phyloP scores from a whole-genome alignment of 2,329 filamentous ascomycete species.

The Calonectria pteridis region DNA sequence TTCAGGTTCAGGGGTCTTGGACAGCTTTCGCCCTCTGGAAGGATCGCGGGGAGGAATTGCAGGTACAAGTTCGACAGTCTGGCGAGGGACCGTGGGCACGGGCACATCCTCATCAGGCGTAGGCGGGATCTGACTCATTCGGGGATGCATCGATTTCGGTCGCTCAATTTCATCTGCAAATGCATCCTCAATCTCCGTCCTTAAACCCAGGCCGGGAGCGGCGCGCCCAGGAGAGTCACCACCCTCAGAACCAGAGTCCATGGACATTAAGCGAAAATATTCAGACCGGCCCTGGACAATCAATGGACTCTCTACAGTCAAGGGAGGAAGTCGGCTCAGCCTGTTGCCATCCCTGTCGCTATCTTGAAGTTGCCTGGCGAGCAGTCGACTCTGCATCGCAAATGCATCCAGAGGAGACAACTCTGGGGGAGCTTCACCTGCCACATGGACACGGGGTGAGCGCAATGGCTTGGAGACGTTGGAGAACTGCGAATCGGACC shows the following conservation, averaged over 20 bases:
- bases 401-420: constrained; percentile 96
- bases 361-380: constrained; percentile 89
- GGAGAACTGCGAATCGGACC: constrained; percentile 68
- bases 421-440: constrained; percentile 87
- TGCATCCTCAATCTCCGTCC: constrained; percentile 69
- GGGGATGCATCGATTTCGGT: constrained; percentile 80
- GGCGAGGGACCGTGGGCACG: constrained; percentile 57
- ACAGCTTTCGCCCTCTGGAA: constrained; percentile 56
- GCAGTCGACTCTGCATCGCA: constrained; percentile 87
- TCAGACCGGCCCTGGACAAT: constrained; percentile 80
- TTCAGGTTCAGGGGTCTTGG: constrained; percentile 54
- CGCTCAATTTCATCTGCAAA: constrained; percentile 62
- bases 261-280: constrained; percentile 82
- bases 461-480: constrained; percentile 67
- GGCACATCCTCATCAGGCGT: constrained; percentile 57
- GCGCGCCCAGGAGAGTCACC: constrained; percentile 45
- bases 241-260: constrained; percentile 67
- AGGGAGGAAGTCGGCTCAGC: constrained; percentile 86
- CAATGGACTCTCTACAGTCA: constrained; percentile 86
- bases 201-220: constrained; percentile 57
- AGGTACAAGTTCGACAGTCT: constrained; percentile 58
- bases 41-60: constrained; percentile 57
- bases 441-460: constrained; percentile 82
- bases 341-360: constrained; percentile 79
- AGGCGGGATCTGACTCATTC: constrained; percentile 74